Evolutionary conservation across 148 eudicot genomes (phyloP).

Genomic region (Heliamphora exappendiculata): DNA sequence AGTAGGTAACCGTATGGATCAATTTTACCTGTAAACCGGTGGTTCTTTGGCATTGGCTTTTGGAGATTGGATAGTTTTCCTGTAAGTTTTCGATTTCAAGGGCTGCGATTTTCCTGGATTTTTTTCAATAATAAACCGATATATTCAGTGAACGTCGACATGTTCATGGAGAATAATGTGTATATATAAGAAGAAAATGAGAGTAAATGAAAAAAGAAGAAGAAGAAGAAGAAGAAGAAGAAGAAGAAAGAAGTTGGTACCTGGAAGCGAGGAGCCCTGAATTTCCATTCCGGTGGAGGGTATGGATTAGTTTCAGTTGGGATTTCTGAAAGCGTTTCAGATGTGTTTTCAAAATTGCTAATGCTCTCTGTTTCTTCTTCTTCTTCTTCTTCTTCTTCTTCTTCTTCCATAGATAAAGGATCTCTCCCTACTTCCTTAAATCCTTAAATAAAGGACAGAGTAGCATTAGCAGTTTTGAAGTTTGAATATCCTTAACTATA

Average conservation of each 20-base stretch:
- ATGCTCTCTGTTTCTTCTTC: neutral
- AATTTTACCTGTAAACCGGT: constrained; percentile 11
- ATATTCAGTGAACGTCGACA: neutral
- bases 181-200: neutral
- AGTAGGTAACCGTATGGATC: neutral
- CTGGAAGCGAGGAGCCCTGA: constrained; percentile 3
- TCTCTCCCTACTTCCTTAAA: neutral
- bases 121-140: neutral
- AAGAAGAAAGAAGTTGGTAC: neutral
- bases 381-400: neutral
- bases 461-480: neutral
- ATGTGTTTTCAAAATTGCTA: neutral
- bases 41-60: constrained; percentile 17
- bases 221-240: neutral
- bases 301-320: neutral
- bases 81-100: constrained; percentile 19
- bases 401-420: too few species aligned
- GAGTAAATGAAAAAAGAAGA: neutral
- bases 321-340: neutral
- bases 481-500: neutral
- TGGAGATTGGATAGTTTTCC: constrained; percentile 9
- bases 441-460: too few species aligned
- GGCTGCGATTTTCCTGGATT: constrained; percentile 15
- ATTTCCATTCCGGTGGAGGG: neutral
- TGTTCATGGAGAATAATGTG: neutral